These are phyloP conservation scores for Geranium incanum DNA, from an alignment of 441 rosid genomes.

Conservation along the genomic window DNA sequence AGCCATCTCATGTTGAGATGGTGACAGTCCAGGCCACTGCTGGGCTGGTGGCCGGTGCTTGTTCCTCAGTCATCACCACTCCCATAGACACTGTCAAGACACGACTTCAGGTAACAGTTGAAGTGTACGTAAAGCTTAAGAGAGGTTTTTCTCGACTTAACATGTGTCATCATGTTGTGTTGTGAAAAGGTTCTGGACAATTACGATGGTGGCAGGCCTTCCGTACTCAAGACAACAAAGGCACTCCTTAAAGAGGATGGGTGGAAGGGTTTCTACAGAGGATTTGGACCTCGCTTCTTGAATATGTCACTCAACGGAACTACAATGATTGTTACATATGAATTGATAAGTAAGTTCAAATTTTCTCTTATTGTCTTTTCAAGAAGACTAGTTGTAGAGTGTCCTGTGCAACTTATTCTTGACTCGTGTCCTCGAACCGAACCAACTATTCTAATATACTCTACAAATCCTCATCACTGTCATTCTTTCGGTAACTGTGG, in stretches of 20 bases:
- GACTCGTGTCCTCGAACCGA: background rate
- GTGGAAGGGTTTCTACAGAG: constrained; percentile 65
- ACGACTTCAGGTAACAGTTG: constrained; percentile 46
- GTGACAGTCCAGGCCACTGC: constrained; percentile 52
- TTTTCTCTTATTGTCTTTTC: background rate
- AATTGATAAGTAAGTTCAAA: constrained; percentile 47
- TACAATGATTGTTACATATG: constrained; percentile 62
- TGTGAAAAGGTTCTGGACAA: constrained; percentile 44
- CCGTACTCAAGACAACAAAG: constrained; percentile 45
- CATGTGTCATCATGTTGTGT: background rate
- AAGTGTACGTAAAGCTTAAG: background rate
- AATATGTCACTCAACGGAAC: constrained; percentile 65
- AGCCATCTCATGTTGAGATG: constrained; percentile 58
- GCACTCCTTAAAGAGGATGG: constrained; percentile 48
- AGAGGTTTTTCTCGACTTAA: background rate
- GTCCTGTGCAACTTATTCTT: background rate
- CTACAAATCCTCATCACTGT: too few species aligned
- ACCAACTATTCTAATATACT: too few species aligned
- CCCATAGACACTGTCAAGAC: constrained; percentile 61
- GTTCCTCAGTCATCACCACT: constrained; percentile 51
- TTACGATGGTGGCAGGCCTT: constrained; percentile 52
- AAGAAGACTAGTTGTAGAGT: background rate
- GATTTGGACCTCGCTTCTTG: constrained; percentile 55
- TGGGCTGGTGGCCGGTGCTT: constrained; percentile 59
- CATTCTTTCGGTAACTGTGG: too few species aligned